Percentiles rank a stretch among this genome's conserved stretches.
Evolutionary conservation across 2,329 filamentous ascomycete genomes (phyloP).

Genomic region (Geosmithia morbida): DNA sequence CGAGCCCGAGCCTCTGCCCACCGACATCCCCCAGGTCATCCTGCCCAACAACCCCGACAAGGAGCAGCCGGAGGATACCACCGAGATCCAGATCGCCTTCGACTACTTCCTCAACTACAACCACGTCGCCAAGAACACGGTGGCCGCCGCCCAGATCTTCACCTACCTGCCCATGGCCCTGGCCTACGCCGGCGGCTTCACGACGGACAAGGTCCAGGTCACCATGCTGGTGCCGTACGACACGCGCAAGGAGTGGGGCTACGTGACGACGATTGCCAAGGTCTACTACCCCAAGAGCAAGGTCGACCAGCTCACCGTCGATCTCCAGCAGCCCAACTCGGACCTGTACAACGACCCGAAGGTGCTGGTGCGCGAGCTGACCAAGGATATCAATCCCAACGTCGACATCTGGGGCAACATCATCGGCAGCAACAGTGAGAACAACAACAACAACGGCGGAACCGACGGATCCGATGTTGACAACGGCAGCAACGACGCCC

Average conservation of each 20-base stretch:
- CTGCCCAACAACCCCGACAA: conserved; percentile 46
- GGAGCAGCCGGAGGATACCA: conserved; percentile 45
- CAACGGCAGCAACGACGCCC: conserved; percentile 22
- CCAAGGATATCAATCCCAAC: conserved; percentile 68
- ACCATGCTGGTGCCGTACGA: conserved; percentile 63
- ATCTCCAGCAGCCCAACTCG: conserved; percentile 60
- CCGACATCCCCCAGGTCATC: conserved; percentile 59
- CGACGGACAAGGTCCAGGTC: conserved; percentile 44
- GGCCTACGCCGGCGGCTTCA: conserved; percentile 45
- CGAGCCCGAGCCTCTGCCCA: conserved; percentile 41
- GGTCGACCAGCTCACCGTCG: conserved; percentile 51
- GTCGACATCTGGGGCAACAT: conserved; percentile 31
- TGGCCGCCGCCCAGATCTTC: conserved; percentile 78
- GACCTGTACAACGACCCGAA: conserved; percentile 58
- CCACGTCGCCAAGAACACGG: conserved; percentile 59
- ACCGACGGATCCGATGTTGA: conserved; percentile 14
- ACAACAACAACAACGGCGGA: conserved; percentile 20
- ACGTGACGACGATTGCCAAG: conserved; percentile 61
- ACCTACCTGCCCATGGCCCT: conserved; percentile 59
- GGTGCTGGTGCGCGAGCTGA: conserved; percentile 54
- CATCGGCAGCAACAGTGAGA: conserved; percentile 22
- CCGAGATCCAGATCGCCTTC: conserved; percentile 76
- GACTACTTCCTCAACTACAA: conserved; percentile 65
- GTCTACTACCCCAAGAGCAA: conserved; percentile 59
- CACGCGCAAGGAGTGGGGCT: conserved; percentile 53